A percentile compares a stretch with the other conserved stretches of the same genome.
Evolutionary conservation across 108 stramenopile genomes (phyloP).

Genomic region (Bacterosira constricta): DNA sequence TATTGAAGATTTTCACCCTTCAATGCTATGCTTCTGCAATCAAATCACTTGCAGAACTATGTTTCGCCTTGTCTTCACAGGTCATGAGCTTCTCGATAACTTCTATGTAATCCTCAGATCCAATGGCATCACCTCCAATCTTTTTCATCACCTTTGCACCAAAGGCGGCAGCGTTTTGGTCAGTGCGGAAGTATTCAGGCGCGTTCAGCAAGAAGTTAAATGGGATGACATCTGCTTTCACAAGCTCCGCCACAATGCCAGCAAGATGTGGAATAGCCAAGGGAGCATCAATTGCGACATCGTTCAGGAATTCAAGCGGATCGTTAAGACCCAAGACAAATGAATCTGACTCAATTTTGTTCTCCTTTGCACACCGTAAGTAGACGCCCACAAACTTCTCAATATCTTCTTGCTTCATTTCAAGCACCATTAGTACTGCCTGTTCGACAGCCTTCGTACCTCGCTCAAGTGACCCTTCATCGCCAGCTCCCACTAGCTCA

Average conservation of each 20-base stretch:
- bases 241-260: constrained; percentile 59
- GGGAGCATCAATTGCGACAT: constrained; percentile 86
- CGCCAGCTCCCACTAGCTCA: constrained; percentile 64
- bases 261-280: constrained; percentile 64
- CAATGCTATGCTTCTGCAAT: constrained; percentile 38
- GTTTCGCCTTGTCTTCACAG: constrained; percentile 56
- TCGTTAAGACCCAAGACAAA: constrained; percentile 61
- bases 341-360: constrained; percentile 49
- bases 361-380: constrained; percentile 47
- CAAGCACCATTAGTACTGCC: constrained; percentile 68
- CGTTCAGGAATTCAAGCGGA: constrained; percentile 78
- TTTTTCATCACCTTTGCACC: constrained; percentile 62
- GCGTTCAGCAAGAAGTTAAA: constrained; percentile 60
- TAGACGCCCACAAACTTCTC: constrained; percentile 56
- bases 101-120: constrained; percentile 42
- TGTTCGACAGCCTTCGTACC: constrained; percentile 71
- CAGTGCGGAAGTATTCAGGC: constrained; percentile 72
- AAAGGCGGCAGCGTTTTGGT: constrained; percentile 69
- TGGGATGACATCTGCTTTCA: constrained; percentile 49
- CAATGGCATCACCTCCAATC: constrained; percentile 52
- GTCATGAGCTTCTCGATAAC: constrained; percentile 74
- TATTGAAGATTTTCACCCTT: neutral
- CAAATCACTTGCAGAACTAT: constrained; percentile 42
- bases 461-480: constrained; percentile 62
- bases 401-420: constrained; percentile 69